A percentile compares a stretch with the other conserved stretches of the same genome.
Evolutionary conservation across 768 basidiomycete species (phyloP).

Genomic region (Gelatoporia subvermispora): DNA sequence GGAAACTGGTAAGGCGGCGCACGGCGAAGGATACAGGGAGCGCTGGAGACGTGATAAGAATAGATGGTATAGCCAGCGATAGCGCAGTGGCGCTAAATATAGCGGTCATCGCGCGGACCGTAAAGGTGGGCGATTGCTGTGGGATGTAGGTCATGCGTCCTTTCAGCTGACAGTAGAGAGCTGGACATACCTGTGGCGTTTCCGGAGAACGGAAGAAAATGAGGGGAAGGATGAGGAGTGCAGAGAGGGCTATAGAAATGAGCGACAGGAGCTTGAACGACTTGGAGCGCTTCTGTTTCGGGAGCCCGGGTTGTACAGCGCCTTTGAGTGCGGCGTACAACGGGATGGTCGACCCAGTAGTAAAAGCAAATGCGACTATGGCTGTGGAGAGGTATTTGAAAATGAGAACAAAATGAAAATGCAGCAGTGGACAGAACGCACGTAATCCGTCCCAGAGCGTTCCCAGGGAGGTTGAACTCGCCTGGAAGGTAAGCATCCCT

Average conservation of each 20-base stretch:
- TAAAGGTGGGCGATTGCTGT: slow-evolving; percentile 22
- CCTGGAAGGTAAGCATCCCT: slow-evolving; percentile 34
- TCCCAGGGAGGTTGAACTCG: slow-evolving; percentile 38
- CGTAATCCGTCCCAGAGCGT: slow-evolving; percentile 61
- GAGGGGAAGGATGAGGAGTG: slow-evolving; percentile 51
- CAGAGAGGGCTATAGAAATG: slow-evolving; percentile 43
- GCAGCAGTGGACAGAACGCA: slow-evolving; percentile 30
- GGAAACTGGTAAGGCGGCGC: slow-evolving; percentile 37
- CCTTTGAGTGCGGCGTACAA: slow-evolving; percentile 58
- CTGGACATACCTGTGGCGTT: slow-evolving; percentile 33
- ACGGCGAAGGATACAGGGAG: slow-evolving; percentile 42
- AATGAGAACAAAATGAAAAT: neutral
- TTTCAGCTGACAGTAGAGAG: neutral
- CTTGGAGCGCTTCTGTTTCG: slow-evolving; percentile 42
- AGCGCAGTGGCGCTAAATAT: slow-evolving; percentile 48
- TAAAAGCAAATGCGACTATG: slow-evolving; percentile 58
- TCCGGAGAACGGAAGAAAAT: slow-evolving; percentile 47
- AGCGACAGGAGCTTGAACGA: slow-evolving; percentile 58
- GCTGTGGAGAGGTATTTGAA: slow-evolving; percentile 30
- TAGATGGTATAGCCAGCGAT: slow-evolving; percentile 51
- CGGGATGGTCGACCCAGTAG: slow-evolving; percentile 59
- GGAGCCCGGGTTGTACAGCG: slow-evolving; percentile 29
- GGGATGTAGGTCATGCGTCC: neutral
- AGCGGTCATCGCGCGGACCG: slow-evolving; percentile 32
- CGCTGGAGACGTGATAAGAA: slow-evolving; percentile 52